Base-by-base conservation (phyloP, 345 rosid species). In the Corchorus olitorius region DNA sequence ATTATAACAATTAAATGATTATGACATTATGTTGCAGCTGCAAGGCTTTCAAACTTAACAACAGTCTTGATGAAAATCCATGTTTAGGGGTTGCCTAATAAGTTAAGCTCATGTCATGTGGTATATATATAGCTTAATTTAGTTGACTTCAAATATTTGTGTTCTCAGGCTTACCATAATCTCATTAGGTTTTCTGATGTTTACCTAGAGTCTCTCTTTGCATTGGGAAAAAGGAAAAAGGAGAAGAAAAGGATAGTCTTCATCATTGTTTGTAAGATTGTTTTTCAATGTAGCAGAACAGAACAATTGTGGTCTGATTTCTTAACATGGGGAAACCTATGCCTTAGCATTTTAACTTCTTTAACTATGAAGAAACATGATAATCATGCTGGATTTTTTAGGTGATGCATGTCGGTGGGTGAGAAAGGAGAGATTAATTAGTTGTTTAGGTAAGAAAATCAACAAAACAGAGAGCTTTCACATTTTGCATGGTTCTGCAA, bases 381-480 rank as follows among this genome's bases (percentile, higher is more conserved):
- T 20, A 2, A 43, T 19, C 5, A 20, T 5, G 12, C 17, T 53
- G 6, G 5, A 22, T 1, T 46, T 12, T 67, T 48, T 19, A 12
- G 72, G 35, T 46, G 54, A 43, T 66, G 54, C 4, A 20, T 66
- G 55, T 67, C 55, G 72, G 72, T 67, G 37, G 72, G 55, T 67
- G 55, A 67, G 54, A 67, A 67, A 67, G 72, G 55, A 45, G 55
- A 45, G 55, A 43, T 67, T 67, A 20, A 43, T 67, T 67, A 20
- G 55, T 11, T 46, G 17, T 22, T 39, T 34, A 64, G 68, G 68
- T 67, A 43, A 46, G 39, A 67, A 27, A 27, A 46, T 46, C 54
- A 19, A 6, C 9, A 19, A 67, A 46, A 27, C 27, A 27, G 16
- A 46, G 5, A 65, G 69, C 15, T n/a, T 39, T 64, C 68, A n/a